Conservation (phyloP, 495 filamentous ascomycete species). For the Xylaria venustula region DNA sequence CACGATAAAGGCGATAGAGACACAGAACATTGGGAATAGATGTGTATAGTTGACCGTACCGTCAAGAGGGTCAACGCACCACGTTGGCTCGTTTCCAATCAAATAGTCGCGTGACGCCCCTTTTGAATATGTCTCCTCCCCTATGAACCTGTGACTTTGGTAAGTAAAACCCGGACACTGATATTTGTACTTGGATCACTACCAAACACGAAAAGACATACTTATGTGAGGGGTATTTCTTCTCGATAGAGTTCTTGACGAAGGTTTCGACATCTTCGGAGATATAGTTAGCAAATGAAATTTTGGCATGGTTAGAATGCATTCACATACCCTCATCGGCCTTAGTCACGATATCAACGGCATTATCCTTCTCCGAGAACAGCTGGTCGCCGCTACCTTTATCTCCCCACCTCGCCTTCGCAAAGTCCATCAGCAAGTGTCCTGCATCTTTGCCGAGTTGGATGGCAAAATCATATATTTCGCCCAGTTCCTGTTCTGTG, state of each 20-base stretch:
- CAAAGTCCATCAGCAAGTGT: slow-evolving; percentile 53
- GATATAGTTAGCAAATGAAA: too few relatives aligned
- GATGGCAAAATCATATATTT: slow-evolving; percentile 64
- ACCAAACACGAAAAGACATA: slow-evolving; percentile 29
- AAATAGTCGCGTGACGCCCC: slow-evolving; percentile 59
- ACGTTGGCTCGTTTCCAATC: slow-evolving; percentile 57
- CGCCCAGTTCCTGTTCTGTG: slow-evolving; percentile 44
- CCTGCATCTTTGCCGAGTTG: slow-evolving; percentile 64
- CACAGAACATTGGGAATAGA: slow-evolving; percentile 71
- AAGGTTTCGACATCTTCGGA: slow-evolving; percentile 64
- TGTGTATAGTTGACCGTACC: slow-evolving; percentile 75
- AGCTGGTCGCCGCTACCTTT: slow-evolving; percentile 18
- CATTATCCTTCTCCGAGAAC: slow-evolving; percentile 58
- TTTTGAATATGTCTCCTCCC: slow-evolving; percentile 68
- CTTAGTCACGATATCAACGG: slow-evolving; percentile 71
- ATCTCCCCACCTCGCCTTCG: slow-evolving; percentile 43
- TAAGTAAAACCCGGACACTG: background rate
- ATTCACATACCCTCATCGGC: slow-evolving; percentile 59
- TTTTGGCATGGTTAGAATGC: too few relatives aligned
- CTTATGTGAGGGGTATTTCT: slow-evolving; percentile 62
- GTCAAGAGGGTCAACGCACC: slow-evolving; percentile 69
- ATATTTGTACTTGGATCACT: too few relatives aligned
- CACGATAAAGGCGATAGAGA: slow-evolving; percentile 63
- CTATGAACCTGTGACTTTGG: slow-evolving; percentile 55
- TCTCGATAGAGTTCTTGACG: slow-evolving; percentile 54